Percentiles rank a stretch among this genome's conserved stretches.
Conservation (phyloP, 176 grass and related monocot genomes). For the Typha latifolia region DNA sequence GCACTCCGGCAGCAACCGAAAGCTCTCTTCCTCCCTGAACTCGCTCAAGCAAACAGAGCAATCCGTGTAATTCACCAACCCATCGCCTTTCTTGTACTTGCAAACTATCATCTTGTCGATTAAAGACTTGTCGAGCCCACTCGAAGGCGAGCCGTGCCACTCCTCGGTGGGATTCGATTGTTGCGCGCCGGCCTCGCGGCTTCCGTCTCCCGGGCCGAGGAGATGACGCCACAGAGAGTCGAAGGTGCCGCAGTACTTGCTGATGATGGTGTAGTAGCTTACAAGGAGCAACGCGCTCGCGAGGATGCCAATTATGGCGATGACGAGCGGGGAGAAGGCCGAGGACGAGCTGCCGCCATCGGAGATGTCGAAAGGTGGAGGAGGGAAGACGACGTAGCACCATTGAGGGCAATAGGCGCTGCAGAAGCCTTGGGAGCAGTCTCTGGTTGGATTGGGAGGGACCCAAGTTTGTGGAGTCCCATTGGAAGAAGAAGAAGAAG, state of each 20-base stretch:
- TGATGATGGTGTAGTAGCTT: constrained; percentile 86
- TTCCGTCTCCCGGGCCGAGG: background rate
- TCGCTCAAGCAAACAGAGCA: constrained; percentile 94
- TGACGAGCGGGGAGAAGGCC: constrained; percentile 53
- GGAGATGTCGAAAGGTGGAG: background rate
- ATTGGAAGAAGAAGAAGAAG: background rate
- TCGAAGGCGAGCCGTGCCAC: constrained; percentile 1
- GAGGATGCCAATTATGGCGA: constrained; percentile 95
- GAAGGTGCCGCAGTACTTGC: constrained; percentile 77
- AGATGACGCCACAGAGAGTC: constrained; percentile 30
- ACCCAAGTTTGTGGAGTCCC: background rate
- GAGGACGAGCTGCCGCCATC: background rate
- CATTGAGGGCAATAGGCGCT: background rate
- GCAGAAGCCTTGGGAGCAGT: background rate
- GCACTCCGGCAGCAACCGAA: constrained; percentile 85
- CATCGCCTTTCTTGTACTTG: constrained; percentile 64
- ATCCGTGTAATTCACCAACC: constrained; percentile 45
- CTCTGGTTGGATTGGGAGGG: background rate
- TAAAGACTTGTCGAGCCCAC: constrained; percentile 62
- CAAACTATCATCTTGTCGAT: constrained; percentile 76
- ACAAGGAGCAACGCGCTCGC: constrained; percentile 79
- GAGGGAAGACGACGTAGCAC: background rate
- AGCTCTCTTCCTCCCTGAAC: constrained; percentile 73
- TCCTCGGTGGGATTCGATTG: background rate
- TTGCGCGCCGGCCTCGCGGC: background rate